Percentiles rank a stretch among this genome's conserved stretches.
phyloP scores from a whole-genome alignment of 2,329 filamentous ascomycete genomes.

The Gaeumannomyces tritici region DNA sequence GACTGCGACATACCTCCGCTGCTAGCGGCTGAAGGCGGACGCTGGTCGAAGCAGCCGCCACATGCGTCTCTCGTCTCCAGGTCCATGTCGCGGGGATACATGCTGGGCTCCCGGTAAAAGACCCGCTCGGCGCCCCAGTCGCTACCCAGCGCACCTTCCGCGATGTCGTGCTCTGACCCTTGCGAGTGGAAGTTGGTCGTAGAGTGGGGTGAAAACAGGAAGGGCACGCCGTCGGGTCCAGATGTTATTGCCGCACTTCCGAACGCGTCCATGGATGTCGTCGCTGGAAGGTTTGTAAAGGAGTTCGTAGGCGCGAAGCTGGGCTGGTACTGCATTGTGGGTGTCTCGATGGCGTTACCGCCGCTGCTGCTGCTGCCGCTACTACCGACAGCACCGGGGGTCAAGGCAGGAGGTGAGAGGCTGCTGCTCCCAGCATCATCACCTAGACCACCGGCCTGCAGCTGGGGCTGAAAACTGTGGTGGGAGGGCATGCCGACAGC shows the following conservation, averaged over 20 bases:
- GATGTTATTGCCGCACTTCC: background rate
- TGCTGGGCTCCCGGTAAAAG: background rate
- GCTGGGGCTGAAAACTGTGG: background rate
- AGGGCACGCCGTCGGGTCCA: background rate
- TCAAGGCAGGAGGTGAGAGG: background rate
- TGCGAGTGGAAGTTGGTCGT: background rate
- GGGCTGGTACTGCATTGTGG: background rate
- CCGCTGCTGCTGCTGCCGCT: background rate
- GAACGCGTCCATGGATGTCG: background rate
- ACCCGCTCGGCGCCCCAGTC: background rate
- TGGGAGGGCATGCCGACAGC: too few relatives aligned
- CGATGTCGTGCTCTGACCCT: background rate
- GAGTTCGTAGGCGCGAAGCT: background rate
- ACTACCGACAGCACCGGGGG: background rate
- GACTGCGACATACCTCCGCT: background rate
- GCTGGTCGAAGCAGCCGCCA: background rate
- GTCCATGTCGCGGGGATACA: background rate
- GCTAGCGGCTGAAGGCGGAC: too few relatives aligned
- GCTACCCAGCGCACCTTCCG: background rate
- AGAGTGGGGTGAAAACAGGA: background rate
- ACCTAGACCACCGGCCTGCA: background rate
- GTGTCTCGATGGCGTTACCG: background rate
- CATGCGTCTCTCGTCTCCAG: background rate
- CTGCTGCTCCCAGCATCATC: background rate
- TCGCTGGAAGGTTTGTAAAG: background rate